Conservation (phyloP, 192 early-diverging fungal genomes). For the Backusella tarrabulga region DNA sequence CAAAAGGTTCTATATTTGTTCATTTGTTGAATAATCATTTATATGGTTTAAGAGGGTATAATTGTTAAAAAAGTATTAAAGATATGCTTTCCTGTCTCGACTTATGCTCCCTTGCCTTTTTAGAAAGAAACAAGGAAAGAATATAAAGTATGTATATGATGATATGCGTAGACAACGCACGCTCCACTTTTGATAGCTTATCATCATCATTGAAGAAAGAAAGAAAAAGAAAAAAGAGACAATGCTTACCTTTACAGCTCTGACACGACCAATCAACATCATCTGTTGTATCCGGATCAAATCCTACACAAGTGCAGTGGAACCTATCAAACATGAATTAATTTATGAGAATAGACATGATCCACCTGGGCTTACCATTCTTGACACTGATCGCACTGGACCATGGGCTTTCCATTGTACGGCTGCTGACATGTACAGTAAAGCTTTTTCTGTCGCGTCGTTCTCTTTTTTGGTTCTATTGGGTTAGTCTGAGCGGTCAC, state of each 20-base stretch:
- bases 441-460: constrained; percentile 43
- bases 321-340: constrained; percentile 19
- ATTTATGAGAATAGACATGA: background rate
- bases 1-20: background rate
- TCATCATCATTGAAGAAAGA: background rate
- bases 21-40: background rate
- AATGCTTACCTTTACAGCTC: constrained; percentile 16
- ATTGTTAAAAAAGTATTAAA: background rate
- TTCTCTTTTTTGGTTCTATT: constrained; percentile 11
- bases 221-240: background rate
- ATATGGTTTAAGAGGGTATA: constrained; percentile 11
- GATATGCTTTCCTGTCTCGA: background rate
- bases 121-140: background rate
- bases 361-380: constrained; percentile 58
- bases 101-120: background rate
- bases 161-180: background rate
- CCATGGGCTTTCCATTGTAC: constrained; percentile 74
- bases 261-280: constrained; percentile 36
- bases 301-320: constrained; percentile 33
- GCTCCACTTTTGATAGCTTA: background rate
- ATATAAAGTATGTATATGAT: too few relatives aligned
- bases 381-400: constrained; percentile 69
- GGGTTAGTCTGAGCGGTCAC: background rate
- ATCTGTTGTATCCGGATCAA: constrained; percentile 28
- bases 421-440: constrained; percentile 72